These are phyloP conservation scores for Aureobasidium sp. DNA, from an alignment of 2,329 filamentous ascomycete genomes.

Conservation along the genomic window DNA sequence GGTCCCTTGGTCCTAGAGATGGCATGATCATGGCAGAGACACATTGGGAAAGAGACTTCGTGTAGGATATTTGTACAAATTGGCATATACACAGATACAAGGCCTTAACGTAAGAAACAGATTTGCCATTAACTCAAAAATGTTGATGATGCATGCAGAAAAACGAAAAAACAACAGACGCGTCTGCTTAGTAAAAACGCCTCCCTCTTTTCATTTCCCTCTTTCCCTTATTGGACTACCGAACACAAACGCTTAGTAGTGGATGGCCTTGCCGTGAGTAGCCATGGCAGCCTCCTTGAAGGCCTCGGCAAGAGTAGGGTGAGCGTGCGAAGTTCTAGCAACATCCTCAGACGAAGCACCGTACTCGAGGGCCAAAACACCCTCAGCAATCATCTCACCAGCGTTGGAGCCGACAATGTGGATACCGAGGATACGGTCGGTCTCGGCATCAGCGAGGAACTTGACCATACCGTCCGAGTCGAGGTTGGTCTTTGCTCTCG, in stretches of 20 bases:
- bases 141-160: not conserved
- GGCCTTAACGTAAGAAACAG: not conserved
- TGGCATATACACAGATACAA: not conserved
- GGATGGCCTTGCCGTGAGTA: conserved; percentile 90
- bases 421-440: conserved; percentile 86
- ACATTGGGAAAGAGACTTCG: not conserved
- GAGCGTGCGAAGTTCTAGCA: conserved; percentile 88
- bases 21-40: too few species aligned
- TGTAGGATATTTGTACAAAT: not conserved
- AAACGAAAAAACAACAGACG: not conserved
- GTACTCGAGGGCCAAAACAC: conserved; percentile 89
- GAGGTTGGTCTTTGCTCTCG: conserved; percentile 95
- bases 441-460: conserved; percentile 93
- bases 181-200: not conserved
- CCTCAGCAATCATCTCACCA: conserved; percentile 99
- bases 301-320: conserved; percentile 90
- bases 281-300: conserved; percentile 99
- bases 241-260: conserved; percentile 55
- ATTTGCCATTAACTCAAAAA: not conserved
- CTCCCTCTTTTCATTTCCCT: not conserved
- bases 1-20: too few species aligned
- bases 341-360: conserved; percentile 93
- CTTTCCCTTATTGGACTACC: not conserved
- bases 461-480: conserved; percentile 95
- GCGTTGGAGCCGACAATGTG: conserved; percentile 96